phyloP scores from a whole-genome alignment of 345 rosid species.

The Balakata baccata region DNA sequence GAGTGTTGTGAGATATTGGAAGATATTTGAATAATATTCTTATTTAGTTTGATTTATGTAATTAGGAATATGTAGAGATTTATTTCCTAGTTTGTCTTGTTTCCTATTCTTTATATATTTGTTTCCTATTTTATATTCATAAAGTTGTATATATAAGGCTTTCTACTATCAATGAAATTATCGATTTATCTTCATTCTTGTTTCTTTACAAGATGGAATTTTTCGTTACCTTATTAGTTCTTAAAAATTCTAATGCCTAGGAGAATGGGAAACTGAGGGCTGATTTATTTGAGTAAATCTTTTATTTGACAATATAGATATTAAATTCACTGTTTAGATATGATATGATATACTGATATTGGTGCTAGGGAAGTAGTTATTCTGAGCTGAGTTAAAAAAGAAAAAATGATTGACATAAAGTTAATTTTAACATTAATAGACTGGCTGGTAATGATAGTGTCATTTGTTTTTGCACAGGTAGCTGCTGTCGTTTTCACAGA shows the following conservation, averaged over 20 bases:
- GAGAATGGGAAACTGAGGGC: neutral
- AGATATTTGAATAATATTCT: no score
- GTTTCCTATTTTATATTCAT: no score
- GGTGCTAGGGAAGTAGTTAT: neutral
- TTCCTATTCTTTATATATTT: no score
- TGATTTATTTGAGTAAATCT: neutral
- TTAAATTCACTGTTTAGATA: neutral
- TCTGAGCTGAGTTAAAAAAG: neutral
- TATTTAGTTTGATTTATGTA: no score
- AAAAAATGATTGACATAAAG: neutral
- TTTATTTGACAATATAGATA: neutral
- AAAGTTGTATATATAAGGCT: no score
- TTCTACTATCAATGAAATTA: no score
- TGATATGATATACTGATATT: neutral
- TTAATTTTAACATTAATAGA: neutral
- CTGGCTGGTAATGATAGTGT: slow-evolving; percentile 16
- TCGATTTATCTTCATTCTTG: neutral
- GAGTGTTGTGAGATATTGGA: no score
- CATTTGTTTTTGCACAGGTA: slow-evolving; percentile 51
- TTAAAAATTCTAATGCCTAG: neutral
- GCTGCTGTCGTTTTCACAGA: slow-evolving; percentile 94
- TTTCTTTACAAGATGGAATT: no score
- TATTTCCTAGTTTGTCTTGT: no score
- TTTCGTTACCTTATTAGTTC: neutral
- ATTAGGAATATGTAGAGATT: no score